Base-by-base conservation (phyloP, 2,329 filamentous ascomycete species). In the Penicillium sp. region DNA sequence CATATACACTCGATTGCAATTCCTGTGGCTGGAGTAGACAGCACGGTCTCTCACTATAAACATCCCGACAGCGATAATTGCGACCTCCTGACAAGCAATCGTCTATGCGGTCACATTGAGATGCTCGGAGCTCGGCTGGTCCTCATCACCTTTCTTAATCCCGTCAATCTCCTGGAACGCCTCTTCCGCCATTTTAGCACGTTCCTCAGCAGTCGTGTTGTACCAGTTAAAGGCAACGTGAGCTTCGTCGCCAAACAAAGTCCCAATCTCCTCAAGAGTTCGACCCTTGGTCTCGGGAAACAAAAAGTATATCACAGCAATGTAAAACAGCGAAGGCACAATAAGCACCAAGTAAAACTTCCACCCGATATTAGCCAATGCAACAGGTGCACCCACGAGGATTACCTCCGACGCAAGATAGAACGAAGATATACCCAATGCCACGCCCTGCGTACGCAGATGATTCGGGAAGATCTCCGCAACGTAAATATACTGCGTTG, bases 381-480 rank as follows among this genome's bases (percentile, higher is more conserved):
- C 68, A 31, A 66, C 65, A 0, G 67, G 66, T 4, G 60, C 67
- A 6, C 60, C 64, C 5, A 66, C 59, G 2, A 72, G 62, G 6
- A 66, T 62, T 29, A 72, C 63, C 33, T 70, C 67, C 7, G 65
- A 63, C n/a, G 65, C 63, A 4, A 67, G 56, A 46, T 71, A 72
- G 32, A 69, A 62, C 24, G 63, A 62, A 28, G 60, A 54, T 47
- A 73, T 58, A 0, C 71, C 68, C 29, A 73, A 50, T 0, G 69
- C 68, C 15, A 70, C 67, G 0, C 71, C 70, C 37, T 71, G 64
- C 10, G 64, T 62, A 3, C 71, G 66, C 12, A 73, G 55, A 49
- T 71, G 65, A 15, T 65, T 75, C 3, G 72, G 71, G 59, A 71
- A 73, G 42, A 73, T 74, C 57, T 73, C 70, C 2, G 63, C 55